Evolutionary conservation across 441 rosid species (phyloP), one percentile per base, ranked within the genome.

Genomic region (Pelargonium australe): DNA sequence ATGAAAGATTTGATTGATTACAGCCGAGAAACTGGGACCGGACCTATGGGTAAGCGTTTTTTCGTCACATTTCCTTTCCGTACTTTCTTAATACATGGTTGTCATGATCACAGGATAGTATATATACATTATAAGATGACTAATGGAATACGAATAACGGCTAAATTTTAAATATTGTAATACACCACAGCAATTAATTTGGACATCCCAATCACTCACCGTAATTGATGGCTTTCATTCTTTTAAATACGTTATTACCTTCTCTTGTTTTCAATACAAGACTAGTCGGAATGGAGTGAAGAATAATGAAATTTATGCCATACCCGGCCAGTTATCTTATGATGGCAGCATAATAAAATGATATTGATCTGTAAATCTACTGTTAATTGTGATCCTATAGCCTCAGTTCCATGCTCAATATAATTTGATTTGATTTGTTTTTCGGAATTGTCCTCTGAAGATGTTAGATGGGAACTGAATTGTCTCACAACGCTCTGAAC

Each of bases 1-100:
- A 95, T 95, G 99, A 95, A 95, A 76, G 99, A 95, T 81, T 83
- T 95, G 84, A 95, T 95, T 81, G 99, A 92, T 83, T 90, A 87
- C 78, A 92, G 98, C 80, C 83, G 88, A 73, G 91, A 87, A 84
- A 90, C 93, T 19, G 81, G 86, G 70, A 87, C 86, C 14, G 98
- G 99, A 74, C 99, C 99, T 16, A 90, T 92, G 82, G 99, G 99
- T 95, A 84, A 83, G 93, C 75, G 66, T 74, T 44, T 28, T 43
- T 10, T 34, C 11, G 11, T 9, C 19, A 2, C 5, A 7, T 66
- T 57, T 37, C 53, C 53, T 9, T 71, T 19, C 20, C 4, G 1
- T 68, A 3, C 28, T 49, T n/a, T 11, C 40, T 60, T 20, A 58
- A 16, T 44, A 8, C 13, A 43, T 43, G 10, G 47, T 57, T 57